A percentile compares a stretch with the other conserved stretches of the same genome.
phyloP scores from a whole-genome alignment of 2,329 filamentous ascomycete genomes.

The Dothideomycetidae sp. region DNA sequence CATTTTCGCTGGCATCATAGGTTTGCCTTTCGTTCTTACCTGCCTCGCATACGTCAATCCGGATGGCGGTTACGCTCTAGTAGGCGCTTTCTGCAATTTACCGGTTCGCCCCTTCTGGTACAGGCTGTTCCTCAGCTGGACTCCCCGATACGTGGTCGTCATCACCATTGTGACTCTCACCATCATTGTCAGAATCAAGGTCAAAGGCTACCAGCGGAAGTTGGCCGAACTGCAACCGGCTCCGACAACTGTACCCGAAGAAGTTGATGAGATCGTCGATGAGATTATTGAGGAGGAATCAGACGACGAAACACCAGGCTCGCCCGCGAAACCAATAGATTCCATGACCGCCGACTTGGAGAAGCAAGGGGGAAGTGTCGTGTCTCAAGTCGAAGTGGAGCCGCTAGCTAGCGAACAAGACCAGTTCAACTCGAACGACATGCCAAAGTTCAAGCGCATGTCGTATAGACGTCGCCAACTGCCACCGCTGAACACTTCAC shows the following conservation, averaged over 20 bases:
- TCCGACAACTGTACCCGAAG: background rate
- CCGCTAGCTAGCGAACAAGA: conserved; percentile 4
- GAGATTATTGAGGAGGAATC: conserved; percentile 8
- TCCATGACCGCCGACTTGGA: background rate
- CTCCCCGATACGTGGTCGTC: conserved; percentile 54
- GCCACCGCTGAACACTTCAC: conserved; percentile 3
- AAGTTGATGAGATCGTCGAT: conserved; percentile 5
- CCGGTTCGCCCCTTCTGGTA: conserved; percentile 51
- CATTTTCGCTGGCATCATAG: conserved; percentile 42
- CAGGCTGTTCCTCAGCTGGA: conserved; percentile 49
- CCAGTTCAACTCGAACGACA: conserved; percentile 4
- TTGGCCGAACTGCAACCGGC: conserved; percentile 4
- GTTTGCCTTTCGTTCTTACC: conserved; percentile 44
- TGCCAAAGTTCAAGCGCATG: conserved; percentile 5
- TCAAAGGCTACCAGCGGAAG: conserved; percentile 17
- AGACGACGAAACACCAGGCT: conserved; percentile 1
- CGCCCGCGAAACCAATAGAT: conserved; percentile 4
- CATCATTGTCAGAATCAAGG: conserved; percentile 38
- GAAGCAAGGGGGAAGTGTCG: background rate
- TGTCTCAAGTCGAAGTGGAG: background rate
- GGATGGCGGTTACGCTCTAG: conserved; percentile 39
- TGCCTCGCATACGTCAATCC: conserved; percentile 45
- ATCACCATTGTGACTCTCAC: conserved; percentile 19
- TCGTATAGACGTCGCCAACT: conserved; percentile 7
- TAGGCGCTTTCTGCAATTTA: conserved; percentile 52